A percentile compares a stretch with the other conserved stretches of the same genome.
These are phyloP conservation scores for Cenococcum geophilum DNA, from an alignment of 495 filamentous ascomycete genomes.

Conservation along the genomic window DNA sequence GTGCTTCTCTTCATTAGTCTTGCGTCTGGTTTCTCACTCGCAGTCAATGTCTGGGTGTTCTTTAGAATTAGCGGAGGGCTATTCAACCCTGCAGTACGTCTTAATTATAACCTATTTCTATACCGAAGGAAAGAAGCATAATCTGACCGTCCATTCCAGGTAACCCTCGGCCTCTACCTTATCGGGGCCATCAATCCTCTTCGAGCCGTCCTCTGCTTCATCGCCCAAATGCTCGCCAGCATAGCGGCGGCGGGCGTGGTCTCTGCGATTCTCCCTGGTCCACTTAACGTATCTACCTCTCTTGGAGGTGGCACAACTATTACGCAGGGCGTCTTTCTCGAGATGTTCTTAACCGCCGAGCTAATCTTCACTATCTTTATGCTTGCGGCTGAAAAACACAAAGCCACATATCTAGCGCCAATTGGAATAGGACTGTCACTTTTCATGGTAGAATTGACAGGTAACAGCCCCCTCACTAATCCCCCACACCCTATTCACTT, in stretches of 20 bases:
- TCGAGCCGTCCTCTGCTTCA: conserved; percentile 46
- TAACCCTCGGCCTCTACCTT: conserved; percentile 50
- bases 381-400: conserved; percentile 73
- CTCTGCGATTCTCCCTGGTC: conserved; percentile 53
- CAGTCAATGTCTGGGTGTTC: conserved; percentile 36
- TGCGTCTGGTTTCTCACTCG: conserved; percentile 32
- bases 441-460: conserved; percentile 60
- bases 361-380: conserved; percentile 74
- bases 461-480: conserved; percentile 33
- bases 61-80: conserved; percentile 34
- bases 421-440: conserved; percentile 67
- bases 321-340: conserved; percentile 67
- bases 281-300: conserved; percentile 53
- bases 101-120: not conserved
- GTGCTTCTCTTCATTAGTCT: conserved; percentile 33
- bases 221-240: conserved; percentile 51
- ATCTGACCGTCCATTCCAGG: conserved; percentile 28
- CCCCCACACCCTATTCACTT: not conserved
- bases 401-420: conserved; percentile 67
- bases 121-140: not conserved
- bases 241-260: conserved; percentile 58
- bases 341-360: conserved; percentile 70
- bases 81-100: conserved; percentile 27
- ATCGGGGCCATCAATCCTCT: conserved; percentile 48
- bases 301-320: conserved; percentile 52